Percentiles rank a stretch among this genome's conserved stretches.
phyloP scores from a whole-genome alignment of 768 basidiomycete species.

The Thelephora ganbajun region DNA sequence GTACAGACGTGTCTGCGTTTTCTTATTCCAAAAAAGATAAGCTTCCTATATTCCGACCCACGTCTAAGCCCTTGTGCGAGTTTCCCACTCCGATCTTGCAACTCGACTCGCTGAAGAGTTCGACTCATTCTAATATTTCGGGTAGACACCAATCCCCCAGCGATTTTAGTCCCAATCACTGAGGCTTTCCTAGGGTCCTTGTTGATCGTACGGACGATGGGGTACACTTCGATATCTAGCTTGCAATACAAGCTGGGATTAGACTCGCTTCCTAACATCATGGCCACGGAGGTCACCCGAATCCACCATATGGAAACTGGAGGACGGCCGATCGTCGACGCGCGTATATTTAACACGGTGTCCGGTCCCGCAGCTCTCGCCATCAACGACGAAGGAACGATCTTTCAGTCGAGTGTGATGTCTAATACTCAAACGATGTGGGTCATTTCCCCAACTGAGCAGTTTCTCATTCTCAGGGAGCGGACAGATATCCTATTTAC shows the following conservation, averaged over 20 bases:
- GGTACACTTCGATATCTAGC: conserved; percentile 1
- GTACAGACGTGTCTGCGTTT: conserved; percentile 36
- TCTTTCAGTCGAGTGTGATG: neutral
- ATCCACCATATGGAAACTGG: neutral
- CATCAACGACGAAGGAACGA: neutral
- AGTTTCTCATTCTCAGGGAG: neutral
- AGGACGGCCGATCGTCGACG: neutral
- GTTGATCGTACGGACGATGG: conserved; percentile 11
- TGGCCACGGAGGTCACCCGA: neutral
- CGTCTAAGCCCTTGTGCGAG: conserved; percentile 23
- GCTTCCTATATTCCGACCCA: conserved; percentile 23
- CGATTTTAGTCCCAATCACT: too few species aligned
- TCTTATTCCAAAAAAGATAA: conserved; percentile 13
- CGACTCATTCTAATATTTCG: conserved; percentile 10
- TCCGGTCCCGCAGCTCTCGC: neutral
- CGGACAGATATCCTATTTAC: neutral
- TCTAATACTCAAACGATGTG: neutral
- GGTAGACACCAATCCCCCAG: conserved; percentile 2
- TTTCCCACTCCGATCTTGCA: conserved; percentile 65
- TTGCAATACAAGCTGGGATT: neutral
- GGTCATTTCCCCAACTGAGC: neutral
- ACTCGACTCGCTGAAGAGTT: conserved; percentile 15
- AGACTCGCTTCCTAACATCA: neutral
- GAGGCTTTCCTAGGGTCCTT: neutral
- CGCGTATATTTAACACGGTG: neutral